Percentiles rank a stretch among this genome's conserved stretches.
phyloP scores from a whole-genome alignment of 2,329 filamentous ascomycete species.

The Nigrospora oryzae region DNA sequence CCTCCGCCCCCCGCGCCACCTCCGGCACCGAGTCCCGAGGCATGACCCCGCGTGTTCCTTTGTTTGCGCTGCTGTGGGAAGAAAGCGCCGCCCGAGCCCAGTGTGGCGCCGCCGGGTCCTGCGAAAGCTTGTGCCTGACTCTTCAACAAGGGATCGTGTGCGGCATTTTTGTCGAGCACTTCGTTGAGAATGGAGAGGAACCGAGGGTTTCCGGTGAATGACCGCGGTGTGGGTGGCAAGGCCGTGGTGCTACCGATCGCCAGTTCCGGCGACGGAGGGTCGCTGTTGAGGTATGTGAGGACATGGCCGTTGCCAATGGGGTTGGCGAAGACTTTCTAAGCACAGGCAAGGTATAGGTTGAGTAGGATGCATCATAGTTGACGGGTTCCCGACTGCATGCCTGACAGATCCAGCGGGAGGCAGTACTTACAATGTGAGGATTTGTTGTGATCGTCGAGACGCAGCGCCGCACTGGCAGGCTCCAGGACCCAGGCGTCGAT shows the following conservation, averaged over 20 bases:
- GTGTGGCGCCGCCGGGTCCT: constrained; percentile 43
- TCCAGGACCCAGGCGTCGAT: no score
- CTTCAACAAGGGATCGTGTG: constrained; percentile 45
- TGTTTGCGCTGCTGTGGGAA: constrained; percentile 32
- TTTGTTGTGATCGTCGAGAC: no score
- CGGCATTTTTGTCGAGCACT: constrained; percentile 46
- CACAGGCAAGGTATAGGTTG: background rate
- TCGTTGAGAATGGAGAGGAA: constrained; percentile 53
- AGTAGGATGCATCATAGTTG: background rate
- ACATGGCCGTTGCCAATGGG: constrained; percentile 35
- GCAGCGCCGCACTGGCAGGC: no score
- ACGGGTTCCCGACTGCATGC: background rate
- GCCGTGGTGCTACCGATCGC: constrained; percentile 51
- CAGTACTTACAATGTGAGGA: background rate
- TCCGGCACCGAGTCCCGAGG: constrained; percentile 22
- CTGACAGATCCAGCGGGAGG: background rate
- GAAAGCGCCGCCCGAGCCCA: constrained; percentile 43
- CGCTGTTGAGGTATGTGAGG: constrained; percentile 50
- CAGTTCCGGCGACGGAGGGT: constrained; percentile 43
- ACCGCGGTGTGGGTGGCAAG: constrained; percentile 52
- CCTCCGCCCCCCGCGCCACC: constrained; percentile 35
- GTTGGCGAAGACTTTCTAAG: constrained; percentile 50
- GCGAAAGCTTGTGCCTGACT: constrained; percentile 53
- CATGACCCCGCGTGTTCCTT: constrained; percentile 18
- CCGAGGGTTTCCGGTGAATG: constrained; percentile 49